A percentile compares a stretch with the other conserved stretches of the same genome.
These are phyloP conservation scores for Phytophthora idaei DNA, from an alignment of 352 stramenopile species.

Conservation along the genomic window DNA sequence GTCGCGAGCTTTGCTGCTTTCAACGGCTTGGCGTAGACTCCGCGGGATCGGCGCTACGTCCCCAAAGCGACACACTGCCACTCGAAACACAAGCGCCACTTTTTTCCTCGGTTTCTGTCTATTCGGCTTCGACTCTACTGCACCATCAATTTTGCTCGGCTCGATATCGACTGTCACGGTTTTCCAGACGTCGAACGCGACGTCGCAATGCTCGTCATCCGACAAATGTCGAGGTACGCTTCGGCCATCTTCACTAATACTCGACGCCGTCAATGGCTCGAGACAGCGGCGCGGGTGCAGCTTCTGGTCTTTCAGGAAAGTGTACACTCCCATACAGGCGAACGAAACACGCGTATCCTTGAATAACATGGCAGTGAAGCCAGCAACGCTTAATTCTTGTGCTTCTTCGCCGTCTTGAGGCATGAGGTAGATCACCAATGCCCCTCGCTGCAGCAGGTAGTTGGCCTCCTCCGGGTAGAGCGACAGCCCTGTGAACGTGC, in stretches of 20 bases:
- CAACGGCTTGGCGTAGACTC: conserved; percentile 25
- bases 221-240: conserved; percentile 30
- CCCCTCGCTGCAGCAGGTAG: conserved; percentile 65
- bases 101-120: conserved; percentile 41
- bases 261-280: conserved; percentile 4
- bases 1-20: conserved; percentile 10
- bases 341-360: conserved; percentile 36
- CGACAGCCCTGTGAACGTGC: conserved; percentile 58
- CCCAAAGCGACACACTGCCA: conserved; percentile 53
- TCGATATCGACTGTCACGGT: conserved; percentile 22
- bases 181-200: conserved; percentile 73
- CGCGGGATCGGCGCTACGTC: conserved; percentile 40
- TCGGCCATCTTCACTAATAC: conserved; percentile 13
- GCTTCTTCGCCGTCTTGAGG: conserved; percentile 8
- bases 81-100: conserved; percentile 58
- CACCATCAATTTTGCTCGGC: background rate
- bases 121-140: conserved; percentile 19
- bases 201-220: conserved; percentile 15
- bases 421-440: conserved; percentile 50
- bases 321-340: conserved; percentile 59
- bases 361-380: conserved; percentile 40
- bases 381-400: conserved; percentile 25
- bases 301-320: conserved; percentile 67
- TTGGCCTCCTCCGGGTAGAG: conserved; percentile 74
- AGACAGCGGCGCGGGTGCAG: conserved; percentile 64